Evolutionary conservation across 2,329 filamentous ascomycete species (phyloP).

Genomic region (Fusarium decemcellulare): DNA sequence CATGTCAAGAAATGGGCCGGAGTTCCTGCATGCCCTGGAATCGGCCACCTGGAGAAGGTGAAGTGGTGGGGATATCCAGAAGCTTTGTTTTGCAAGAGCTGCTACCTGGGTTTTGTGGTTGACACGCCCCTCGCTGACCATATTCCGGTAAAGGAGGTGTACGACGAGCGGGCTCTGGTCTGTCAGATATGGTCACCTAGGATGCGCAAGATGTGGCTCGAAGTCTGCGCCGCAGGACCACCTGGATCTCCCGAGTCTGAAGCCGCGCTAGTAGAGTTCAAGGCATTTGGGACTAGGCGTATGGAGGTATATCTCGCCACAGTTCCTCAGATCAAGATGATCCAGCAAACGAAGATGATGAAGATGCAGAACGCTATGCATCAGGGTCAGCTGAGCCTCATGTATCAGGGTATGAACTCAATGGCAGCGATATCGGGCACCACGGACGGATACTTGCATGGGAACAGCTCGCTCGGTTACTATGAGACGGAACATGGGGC

Average conservation of each 20-base stretch:
- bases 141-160: conserved; percentile 44
- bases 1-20: conserved; percentile 49
- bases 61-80: conserved; percentile 55
- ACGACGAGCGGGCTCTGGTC: conserved; percentile 46
- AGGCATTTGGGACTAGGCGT: conserved; percentile 44
- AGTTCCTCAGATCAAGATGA: conserved; percentile 48
- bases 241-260: conserved; percentile 45
- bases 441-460: conserved; percentile 51
- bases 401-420: conserved; percentile 52
- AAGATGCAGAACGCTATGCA: conserved; percentile 52
- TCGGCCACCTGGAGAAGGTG: conserved; percentile 41
- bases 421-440: conserved; percentile 45
- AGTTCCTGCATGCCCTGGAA: conserved; percentile 48
- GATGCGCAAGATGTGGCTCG: conserved; percentile 54
- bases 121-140: conserved; percentile 45
- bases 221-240: conserved; percentile 45
- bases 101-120: conserved; percentile 50
- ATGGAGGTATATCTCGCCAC: conserved; percentile 49
- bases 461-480: conserved; percentile 53
- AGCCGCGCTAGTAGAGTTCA: conserved; percentile 45
- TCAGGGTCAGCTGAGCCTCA: conserved; percentile 50
- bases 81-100: conserved; percentile 52
- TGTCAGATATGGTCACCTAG: conserved; percentile 56
- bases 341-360: conserved; percentile 48
- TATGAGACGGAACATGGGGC: conserved; percentile 53